These are phyloP conservation scores for Globisporangium iwayamae DNA, from an alignment of 352 stramenopile genomes.

Conservation along the genomic window DNA sequence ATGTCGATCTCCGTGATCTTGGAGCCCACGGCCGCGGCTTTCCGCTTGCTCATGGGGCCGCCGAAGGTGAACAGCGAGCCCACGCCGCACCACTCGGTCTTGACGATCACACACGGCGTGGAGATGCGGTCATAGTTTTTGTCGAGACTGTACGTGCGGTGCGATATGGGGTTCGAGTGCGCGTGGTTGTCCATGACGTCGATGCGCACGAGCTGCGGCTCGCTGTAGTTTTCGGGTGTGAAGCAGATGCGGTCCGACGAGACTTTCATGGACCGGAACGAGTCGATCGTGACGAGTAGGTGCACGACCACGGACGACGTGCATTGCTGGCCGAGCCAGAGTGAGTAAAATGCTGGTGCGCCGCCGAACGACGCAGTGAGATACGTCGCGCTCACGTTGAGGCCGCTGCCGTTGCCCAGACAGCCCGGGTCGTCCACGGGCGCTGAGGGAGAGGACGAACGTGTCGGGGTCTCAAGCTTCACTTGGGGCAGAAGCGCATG, in stretches of 20 bases:
- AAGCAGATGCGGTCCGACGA: constrained; percentile 74
- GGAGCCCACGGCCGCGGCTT: constrained; percentile 32
- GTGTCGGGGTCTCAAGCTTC: neutral
- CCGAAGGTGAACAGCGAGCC: constrained; percentile 46
- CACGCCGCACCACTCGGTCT: constrained; percentile 32
- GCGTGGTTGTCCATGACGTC: constrained; percentile 43
- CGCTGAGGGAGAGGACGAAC: neutral
- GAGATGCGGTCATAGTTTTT: constrained; percentile 51
- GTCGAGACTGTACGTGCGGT: constrained; percentile 67
- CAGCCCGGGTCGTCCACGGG: neutral
- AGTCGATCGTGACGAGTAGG: constrained; percentile 48
- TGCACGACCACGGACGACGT: constrained; percentile 68
- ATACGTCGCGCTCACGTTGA: constrained; percentile 42
- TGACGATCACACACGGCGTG: constrained; percentile 47
- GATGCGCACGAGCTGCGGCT: constrained; percentile 65
- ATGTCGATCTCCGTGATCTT: constrained; percentile 34
- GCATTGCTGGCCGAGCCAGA: constrained; percentile 55
- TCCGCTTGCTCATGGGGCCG: constrained; percentile 37
- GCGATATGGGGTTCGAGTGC: constrained; percentile 48
- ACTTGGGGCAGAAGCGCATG: neutral
- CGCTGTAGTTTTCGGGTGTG: constrained; percentile 46
- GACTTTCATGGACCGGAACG: constrained; percentile 35
- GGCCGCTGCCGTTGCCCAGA: constrained; percentile 7
- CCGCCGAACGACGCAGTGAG: constrained; percentile 57
- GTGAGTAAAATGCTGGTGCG: constrained; percentile 49